Conservation (phyloP, 83 land plant species). For the Isoetes engelmannii region DNA sequence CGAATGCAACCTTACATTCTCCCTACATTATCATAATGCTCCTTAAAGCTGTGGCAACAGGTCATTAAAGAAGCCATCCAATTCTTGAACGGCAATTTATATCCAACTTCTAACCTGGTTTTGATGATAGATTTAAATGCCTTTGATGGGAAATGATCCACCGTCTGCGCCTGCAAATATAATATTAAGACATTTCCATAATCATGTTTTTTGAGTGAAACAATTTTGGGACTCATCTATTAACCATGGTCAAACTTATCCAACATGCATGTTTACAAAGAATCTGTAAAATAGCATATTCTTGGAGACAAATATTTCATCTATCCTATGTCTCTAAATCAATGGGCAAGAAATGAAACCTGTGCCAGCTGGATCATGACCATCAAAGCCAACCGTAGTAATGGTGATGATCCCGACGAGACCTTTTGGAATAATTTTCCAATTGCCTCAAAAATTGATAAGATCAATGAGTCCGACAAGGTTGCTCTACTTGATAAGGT, state of each 20-base stretch:
- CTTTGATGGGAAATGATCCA: constrained; percentile 47
- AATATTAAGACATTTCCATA: not conserved
- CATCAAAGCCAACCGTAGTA: constrained; percentile 53
- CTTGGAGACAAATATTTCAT: too few species aligned
- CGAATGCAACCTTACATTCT: too few species aligned
- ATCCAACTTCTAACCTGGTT: constrained; percentile 38
- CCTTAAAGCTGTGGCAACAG: too few species aligned
- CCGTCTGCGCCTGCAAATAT: constrained; percentile 51
- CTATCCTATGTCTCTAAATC: too few species aligned
- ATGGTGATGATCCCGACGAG: constrained; percentile 33
- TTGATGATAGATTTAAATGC: constrained; percentile 40
- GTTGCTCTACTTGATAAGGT: constrained; percentile 47
- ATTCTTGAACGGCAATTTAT: too few species aligned
- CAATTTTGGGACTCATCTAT: not conserved
- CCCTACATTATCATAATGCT: too few species aligned
- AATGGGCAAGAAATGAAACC: constrained; percentile 32
- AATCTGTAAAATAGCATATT: too few species aligned
- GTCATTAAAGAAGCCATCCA: too few species aligned
- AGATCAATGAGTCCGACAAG: constrained; percentile 40
- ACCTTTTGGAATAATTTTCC: constrained; percentile 38
- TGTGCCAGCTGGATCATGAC: constrained; percentile 58
- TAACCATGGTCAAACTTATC: too few species aligned
- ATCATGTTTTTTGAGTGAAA: not conserved
- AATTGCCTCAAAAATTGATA: constrained; percentile 41
- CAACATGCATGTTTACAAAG: too few species aligned